Percentiles rank a stretch among this genome's conserved stretches.
These are phyloP conservation scores for Teratosphaeria viscida DNA, from an alignment of 2,329 filamentous ascomycete genomes.

Conservation along the genomic window DNA sequence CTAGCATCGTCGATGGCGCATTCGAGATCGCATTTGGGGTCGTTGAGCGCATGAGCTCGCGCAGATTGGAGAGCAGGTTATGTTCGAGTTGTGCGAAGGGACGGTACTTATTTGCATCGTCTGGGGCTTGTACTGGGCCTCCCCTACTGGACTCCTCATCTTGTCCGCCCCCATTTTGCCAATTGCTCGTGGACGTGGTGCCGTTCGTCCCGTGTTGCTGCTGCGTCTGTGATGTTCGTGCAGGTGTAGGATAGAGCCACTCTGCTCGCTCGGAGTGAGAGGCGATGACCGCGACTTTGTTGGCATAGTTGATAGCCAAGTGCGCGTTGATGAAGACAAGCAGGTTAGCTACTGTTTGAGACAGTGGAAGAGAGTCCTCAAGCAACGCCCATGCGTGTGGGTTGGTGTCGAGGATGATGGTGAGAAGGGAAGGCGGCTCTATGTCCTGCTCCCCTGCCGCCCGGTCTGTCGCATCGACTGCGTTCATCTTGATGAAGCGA, in stretches of 20 bases:
- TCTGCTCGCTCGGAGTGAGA: conserved; percentile 76
- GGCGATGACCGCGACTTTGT: conserved; percentile 84
- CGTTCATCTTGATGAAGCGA: conserved; percentile 44
- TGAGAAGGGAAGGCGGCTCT: conserved; percentile 66
- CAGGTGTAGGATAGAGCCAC: conserved; percentile 71
- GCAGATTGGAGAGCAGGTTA: conserved; percentile 64
- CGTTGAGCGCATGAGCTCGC: conserved; percentile 61
- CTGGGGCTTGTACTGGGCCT: conserved; percentile 22
- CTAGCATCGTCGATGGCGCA: conserved; percentile 73
- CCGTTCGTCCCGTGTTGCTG: neutral
- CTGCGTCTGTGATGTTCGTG: neutral
- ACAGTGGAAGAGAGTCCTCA: conserved; percentile 62
- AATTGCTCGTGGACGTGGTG: conserved; percentile 1
- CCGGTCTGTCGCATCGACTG: conserved; percentile 49
- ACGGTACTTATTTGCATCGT: conserved; percentile 77
- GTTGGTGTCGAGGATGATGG: conserved; percentile 91
- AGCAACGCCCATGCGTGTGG: conserved; percentile 86
- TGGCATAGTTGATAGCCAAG: conserved; percentile 83
- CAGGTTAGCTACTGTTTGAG: conserved; percentile 74
- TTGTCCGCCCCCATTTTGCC: conserved; percentile 24
- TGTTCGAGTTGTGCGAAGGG: conserved; percentile 82
- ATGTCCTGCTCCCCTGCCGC: conserved; percentile 22
- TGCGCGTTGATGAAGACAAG: conserved; percentile 97
- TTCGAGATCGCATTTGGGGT: conserved; percentile 51
- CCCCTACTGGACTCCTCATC: conserved; percentile 13